These are phyloP conservation scores for Wickerhamomyces sp. DNA, from an alignment of 1,139 yeast genomes.

Conservation along the genomic window DNA sequence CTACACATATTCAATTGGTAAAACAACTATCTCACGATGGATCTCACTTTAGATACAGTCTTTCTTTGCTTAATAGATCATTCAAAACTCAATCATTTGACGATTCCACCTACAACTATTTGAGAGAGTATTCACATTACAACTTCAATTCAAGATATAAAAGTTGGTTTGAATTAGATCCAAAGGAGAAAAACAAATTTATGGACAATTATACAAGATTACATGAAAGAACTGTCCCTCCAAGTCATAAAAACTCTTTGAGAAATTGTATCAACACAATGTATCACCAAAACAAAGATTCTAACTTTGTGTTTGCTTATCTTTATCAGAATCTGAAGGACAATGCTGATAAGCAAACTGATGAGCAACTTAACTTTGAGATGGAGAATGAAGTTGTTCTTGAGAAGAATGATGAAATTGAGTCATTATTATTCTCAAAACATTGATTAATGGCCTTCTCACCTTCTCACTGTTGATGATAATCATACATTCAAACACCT, in stretches of 20 bases:
- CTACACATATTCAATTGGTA: conserved; percentile 1
- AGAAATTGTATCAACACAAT: conserved; percentile 1
- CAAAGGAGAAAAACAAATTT: conserved; percentile 9
- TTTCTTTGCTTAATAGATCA: neutral
- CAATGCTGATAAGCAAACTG: conserved; percentile 6
- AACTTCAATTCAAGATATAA: conserved; percentile 8
- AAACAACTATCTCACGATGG: neutral
- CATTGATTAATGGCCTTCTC: neutral
- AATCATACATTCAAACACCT: neutral
- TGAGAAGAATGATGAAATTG: conserved; percentile 7
- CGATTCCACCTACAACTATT: neutral
- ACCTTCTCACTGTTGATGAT: neutral
- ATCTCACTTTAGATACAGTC: neutral
- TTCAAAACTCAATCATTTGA: neutral
- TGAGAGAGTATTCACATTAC: conserved; percentile 8
- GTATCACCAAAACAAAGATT: conserved; percentile 14
- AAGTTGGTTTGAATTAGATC: conserved; percentile 9
- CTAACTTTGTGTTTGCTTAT: conserved; percentile 9
- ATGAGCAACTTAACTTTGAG: neutral
- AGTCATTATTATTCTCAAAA: conserved; percentile 4
- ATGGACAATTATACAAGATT: conserved; percentile 6
- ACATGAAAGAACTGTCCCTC: conserved; percentile 9
- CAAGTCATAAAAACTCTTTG: conserved; percentile 5
- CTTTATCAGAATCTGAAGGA: conserved; percentile 9
- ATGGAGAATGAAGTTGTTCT: conserved; percentile 5